Evolutionary conservation across 2,329 filamentous ascomycete genomes (phyloP), one percentile per base, ranked within the genome.

Genomic region (Thelonectria olida): DNA sequence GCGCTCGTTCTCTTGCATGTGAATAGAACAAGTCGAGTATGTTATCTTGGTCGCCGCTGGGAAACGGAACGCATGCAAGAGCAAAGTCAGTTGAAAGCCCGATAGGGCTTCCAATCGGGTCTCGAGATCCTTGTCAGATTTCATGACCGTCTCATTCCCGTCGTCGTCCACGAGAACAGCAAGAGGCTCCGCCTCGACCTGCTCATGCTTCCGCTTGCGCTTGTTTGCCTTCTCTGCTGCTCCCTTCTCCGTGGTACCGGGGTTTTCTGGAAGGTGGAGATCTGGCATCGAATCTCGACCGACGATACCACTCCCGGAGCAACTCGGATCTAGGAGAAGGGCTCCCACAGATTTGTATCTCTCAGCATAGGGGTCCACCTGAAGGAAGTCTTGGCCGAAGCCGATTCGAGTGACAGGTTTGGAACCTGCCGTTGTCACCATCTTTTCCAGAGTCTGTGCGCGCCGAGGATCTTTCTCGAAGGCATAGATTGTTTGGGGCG

Each of bases 281-380:
- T 85, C 79, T 5, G 92, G 88, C 74, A 90, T 86, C 45, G 93
- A 92, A 69, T 97, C 93, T 19, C 96, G 86, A 2, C 94, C 92
- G 22, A 97, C 88, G 57, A 99, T 99, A 1, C 96, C 96, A 73
- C 93, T 97, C 0, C 96, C 96, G 1, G 94, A 97, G 75, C 96
- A 99, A 74, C 93, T 97, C 0, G 96, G 96, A 74, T 99, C 96
- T 2, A 99, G 84, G 1, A 99, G 83, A 39, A 99, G 81, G 7
- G 90, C 91, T 0, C 88, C 87, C n/a, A 97, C 92, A n/a, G 87
- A 80, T 47, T 79, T 78, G 71, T 90, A 95, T 47, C 85, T 82
- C 3, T 81, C 76, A 1, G 86, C 83, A 1, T 77, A 67, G 0
- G 93, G 92, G 61, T 95, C 85, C 5, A 92, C 84, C 53, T 88